A percentile compares a stretch with the other conserved stretches of the same genome.
These are phyloP conservation scores for Claviceps capensis DNA, from an alignment of 2,329 filamentous ascomycete genomes.

Conservation along the genomic window DNA sequence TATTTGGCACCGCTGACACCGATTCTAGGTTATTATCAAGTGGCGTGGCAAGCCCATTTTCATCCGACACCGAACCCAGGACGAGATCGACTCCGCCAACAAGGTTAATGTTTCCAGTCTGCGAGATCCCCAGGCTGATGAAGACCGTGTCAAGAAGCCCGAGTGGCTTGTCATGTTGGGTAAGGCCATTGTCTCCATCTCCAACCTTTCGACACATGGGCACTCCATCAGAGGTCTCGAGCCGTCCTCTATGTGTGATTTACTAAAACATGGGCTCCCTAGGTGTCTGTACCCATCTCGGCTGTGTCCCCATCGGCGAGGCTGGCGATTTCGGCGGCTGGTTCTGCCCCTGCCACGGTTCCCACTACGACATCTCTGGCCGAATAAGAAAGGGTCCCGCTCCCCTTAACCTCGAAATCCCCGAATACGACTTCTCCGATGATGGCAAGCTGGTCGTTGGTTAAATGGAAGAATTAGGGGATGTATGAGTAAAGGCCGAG, in stretches of 20 bases:
- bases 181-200: constrained; percentile 23
- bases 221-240: too few species aligned
- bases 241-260: neutral
- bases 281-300: constrained; percentile 98
- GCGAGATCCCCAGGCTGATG: constrained; percentile 82
- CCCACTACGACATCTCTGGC: constrained; percentile 98
- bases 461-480: constrained; percentile 37
- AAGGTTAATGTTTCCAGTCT: constrained; percentile 68
- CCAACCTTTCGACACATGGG: too few species aligned
- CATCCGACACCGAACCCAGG: constrained; percentile 90
- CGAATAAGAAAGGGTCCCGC: constrained; percentile 96
- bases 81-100: constrained; percentile 93
- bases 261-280: neutral
- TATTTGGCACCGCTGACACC: constrained; percentile 1
- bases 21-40: constrained; percentile 81
- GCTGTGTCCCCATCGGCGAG: constrained; percentile 98
- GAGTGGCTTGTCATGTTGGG: constrained; percentile 99
- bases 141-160: constrained; percentile 91
- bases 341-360: constrained; percentile 99
- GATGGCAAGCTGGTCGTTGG: constrained; percentile 84
- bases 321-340: constrained; percentile 95
- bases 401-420: constrained; percentile 93
- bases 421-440: constrained; percentile 81
- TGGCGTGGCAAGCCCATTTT: constrained; percentile 99
- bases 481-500: constrained; percentile 11